Base-by-base conservation (phyloP, 1,139 yeast species). In the Candida sp. region DNA sequence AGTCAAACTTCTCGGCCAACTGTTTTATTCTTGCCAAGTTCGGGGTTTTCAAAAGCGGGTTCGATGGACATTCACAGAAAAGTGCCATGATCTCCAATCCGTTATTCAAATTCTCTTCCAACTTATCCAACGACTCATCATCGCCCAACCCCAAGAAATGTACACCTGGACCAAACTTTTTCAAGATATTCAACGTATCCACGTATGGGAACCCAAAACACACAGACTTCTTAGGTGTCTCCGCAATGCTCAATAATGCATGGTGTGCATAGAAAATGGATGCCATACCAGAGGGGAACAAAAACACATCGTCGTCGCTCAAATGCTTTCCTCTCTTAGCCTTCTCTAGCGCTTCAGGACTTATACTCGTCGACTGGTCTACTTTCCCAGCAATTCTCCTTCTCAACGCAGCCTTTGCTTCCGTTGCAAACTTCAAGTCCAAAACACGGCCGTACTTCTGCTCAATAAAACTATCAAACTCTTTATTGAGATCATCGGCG, bases 201-300 rank as follows among this genome's bases (percentile, higher is more conserved):
- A 90, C 96, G 66, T 93, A 94, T 5, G 98, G 97, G 69, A 93
- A 92, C 0, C 99, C 98, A 69, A 89, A 92, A 70, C 96, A 89
- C 1, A 92, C 96, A 0, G 96, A 85, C 66, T 90, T 90, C 39
- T 76, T 75, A 8, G 53, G 53, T 8, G 45, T 28, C 39, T 43
- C 34, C 5, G 50, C 42, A 5, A 61, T 55, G 12, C 75, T 69
- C 55, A 91, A 69, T 26, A 86, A 65, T 2, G 89, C 79, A 55
- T 88, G 81, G 63, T 93, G 97, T 0, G 97, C 90, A 52, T 83
- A 81, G 72, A 88, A 94, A 42, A 94, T 89, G 1, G 97, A 77
- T 2, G 97, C 88, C 98, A 94, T 94, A 12, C 99, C 99, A 1
- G 93, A 78, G 9, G 98, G 96, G 62, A 80, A 92, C 50, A 96